Evolutionary conservation across 2,329 filamentous ascomycete genomes (phyloP), one percentile per base, ranked within the genome.

Genomic region (Fusarium sp.): DNA sequence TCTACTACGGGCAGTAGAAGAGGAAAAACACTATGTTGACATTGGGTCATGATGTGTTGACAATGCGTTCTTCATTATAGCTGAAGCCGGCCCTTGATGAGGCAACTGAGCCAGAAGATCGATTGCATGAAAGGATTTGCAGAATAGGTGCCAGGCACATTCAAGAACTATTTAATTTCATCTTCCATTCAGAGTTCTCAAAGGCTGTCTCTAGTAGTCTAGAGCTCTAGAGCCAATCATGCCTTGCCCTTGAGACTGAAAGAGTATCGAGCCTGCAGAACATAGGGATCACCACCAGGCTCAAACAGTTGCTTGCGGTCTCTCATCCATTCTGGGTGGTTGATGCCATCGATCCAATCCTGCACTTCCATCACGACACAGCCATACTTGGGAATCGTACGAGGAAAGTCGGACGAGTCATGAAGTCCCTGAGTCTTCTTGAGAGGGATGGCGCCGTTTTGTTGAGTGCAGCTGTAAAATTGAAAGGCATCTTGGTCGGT

Each of bases 271-370:
- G 90, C 90, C 82, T 90, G 86, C 72, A 92, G 83, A n/a, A 90
- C 86, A 79, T 90, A 92, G 4, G 89, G 89, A 71, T 88, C 88
- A 64, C 85, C 89, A 10, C 87, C 90, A 1, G 91, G 91, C 33
- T 83, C 86, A 77, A 84, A 92, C 69, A 93, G 84, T 79, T 92
- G 90, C 83, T 88, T 91, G 64, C 79, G 80, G 56, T 86, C 83
- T 65, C 95, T 90, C 68, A 91, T 91, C 96, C 96, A 98, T 83
- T 95, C 90, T 0, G 95, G 95, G 77, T 97, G 90, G 84, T 98
- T 98, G 84, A 98, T 97, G 29, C 89, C 95, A 81, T 97, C 95
- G 80, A 98, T 97, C 90, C 92, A 98, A 82, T 97, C 95, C 87
- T 98, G 91, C 14, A 97, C 94, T 85, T 98, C 96, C 83, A 98